Evolutionary conservation across 148 eudicot species (phyloP), one percentile per base, ranked within the genome.

Genomic region (Bassia scoparia): DNA sequence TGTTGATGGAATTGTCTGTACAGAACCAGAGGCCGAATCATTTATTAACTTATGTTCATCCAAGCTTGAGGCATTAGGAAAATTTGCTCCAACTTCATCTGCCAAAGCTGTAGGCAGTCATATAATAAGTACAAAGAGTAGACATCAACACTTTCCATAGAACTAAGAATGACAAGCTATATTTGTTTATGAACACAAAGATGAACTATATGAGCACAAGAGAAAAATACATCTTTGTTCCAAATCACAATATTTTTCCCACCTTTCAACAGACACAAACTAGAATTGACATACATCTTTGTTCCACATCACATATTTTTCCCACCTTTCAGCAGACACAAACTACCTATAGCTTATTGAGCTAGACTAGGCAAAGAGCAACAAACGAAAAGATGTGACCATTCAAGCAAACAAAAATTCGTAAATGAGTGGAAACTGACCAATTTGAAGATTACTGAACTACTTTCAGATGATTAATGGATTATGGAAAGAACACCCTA

Each of bases 1-100:
- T 18, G 61, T 52, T 29, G 27, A 53, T 18, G 67, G 55, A 77
- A 46, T 74, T 65, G 72, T 50, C 23, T 68, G 73, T 35, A 69
- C 69, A 41, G 78, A 78, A 71, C 44, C 59, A 23, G 73, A 58
- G 44, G 52, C 85, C 52, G 44, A 24, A 65, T 69, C 70, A 44
- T 23, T 77, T 69, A 41, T 73, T 29, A 56, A 63, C 73, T 83
- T 75, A 77, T 80, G 82, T 76, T 82, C 97, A 71, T 85, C 82
- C 87, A 83, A 86, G 58, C 66, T 83, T 30, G 78, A 84, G 58
- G 60, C 61, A 52, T 83, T 84, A 44, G 13, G 63, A 24, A 81
- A 77, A 50, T 71, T 50, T 18, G 82, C 84, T 76, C 74, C 81
- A 50, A 86, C 73, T 73, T 79, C 83, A 78, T 87, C 97, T 94